These are phyloP conservation scores for Hypoxylon fuscum DNA, from an alignment of 495 filamentous ascomycete species.

Conservation along the genomic window DNA sequence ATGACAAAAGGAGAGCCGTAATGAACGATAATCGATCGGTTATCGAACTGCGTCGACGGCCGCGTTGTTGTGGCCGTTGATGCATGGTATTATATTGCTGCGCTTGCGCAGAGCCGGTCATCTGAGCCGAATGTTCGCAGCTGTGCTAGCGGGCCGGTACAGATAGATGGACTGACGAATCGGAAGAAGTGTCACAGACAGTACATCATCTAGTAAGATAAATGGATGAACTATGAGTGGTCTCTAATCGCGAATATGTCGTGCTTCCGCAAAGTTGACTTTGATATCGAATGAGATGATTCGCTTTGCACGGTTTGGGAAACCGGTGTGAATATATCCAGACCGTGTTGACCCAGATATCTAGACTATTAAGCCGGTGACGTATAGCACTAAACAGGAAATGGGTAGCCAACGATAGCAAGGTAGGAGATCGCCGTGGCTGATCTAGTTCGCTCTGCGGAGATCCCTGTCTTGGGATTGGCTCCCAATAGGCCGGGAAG, in stretches of 20 bases:
- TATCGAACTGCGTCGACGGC: not conserved
- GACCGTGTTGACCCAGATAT: too few relatives aligned
- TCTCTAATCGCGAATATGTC: not conserved
- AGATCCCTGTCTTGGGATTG: conserved; percentile 21
- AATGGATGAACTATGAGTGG: not conserved
- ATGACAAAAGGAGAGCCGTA: conserved; percentile 10
- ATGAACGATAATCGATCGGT: not conserved
- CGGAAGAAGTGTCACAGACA: not conserved
- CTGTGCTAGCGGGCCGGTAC: not conserved
- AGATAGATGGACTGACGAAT: not conserved
- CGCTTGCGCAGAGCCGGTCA: conserved; percentile 6
- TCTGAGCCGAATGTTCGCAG: conserved; percentile 1
- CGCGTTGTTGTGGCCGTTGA: not conserved
- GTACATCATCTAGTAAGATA: conserved; percentile 15
- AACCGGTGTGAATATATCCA: too few relatives aligned
- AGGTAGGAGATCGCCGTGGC: conserved; percentile 13
- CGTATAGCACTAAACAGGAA: conserved; percentile 13
- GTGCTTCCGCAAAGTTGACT: not conserved
- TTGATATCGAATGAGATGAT: not conserved
- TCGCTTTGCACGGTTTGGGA: not conserved
- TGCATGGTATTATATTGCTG: conserved; percentile 19
- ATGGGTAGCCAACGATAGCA: conserved; percentile 4
- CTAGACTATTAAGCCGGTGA: conserved; percentile 5
- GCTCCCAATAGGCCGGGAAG: conserved; percentile 6
- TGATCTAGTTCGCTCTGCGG: conserved; percentile 10